Evolutionary conservation across 1,284 basidiomycete genomes (phyloP), one percentile per base, ranked within the genome.

Genomic region (Singerocomus rubriflavus): DNA sequence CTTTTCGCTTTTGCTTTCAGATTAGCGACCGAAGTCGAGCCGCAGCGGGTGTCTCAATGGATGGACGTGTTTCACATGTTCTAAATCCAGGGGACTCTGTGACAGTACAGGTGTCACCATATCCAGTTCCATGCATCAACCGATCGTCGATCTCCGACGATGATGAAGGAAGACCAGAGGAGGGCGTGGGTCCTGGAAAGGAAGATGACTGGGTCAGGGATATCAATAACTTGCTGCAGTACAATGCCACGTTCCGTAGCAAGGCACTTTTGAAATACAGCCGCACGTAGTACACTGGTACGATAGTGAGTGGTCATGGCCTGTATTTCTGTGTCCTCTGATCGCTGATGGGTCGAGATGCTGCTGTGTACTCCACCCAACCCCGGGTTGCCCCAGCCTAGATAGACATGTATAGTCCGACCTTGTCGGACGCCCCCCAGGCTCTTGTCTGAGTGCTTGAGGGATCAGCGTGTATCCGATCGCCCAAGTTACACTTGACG

Each of bases 181-280:
- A 81, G 66, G 81, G 81, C 21, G 81, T 79, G 26, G 73, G 75
- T 26, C 83, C 88, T 1, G 89, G 90, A 7, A 89, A 89, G 60
- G 91, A 92, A 59, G 91, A 94, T 58, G 91, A 93, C 61, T 98
- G 95, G 95, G 93, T 98, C 21, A 76, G 91, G 53, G 96, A 98
- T 67, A 97, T 98, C 71, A 98, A 98, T 66, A 93, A 90, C 55
- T 70, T 95, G 51, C 70, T 95, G 51, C 91, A 94, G 71, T 95
- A 94, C 71, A 95, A 95, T 58, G 88, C 88, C 30, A 92, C 91
- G 0, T 95, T 95, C 68, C 73, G 89, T 66, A 93, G 91, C 70
- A 95, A 93, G 71, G 88, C 87, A 10, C 70, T 90, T 52, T 65
- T 88, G 56, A 72, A 83, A 58, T 84, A 89, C 31, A 65, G 67